Base-by-base conservation (phyloP, 1,284 basidiomycete species). In the Trichosporon sp. region DNA sequence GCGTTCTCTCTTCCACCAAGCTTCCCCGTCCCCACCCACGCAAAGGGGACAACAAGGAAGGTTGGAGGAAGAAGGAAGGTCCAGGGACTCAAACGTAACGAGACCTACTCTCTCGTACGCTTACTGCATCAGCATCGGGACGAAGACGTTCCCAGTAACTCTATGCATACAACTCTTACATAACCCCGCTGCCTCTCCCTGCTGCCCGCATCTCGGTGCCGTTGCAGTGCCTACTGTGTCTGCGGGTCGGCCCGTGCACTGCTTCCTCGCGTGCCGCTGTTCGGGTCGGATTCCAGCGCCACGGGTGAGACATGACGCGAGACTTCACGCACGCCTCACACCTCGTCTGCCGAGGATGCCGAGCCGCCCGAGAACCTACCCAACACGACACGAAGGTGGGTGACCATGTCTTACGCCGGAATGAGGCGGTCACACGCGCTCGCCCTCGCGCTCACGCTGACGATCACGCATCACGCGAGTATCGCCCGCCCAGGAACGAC, bases 91-190 rank as follows among this genome's bases (percentile, higher is more conserved):
- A 6, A 40, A 12, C 38, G 38, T 40, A 10, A 40, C 38, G 38
- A 40, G 38, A 43, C 40, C 40, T 16, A 1, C 4, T 4, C 16
- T 11, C 14, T 46, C 43, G 43, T 46, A n/a, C 43, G 3, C 10
- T 40, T 40, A 40, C 12, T 48, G 51, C 51, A 54, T 21, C 51
- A 26, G 51, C 51, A n/a, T 19, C 51, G 19, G 51, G 19, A 54
- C 8, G 35, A 16, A 5, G 14, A 0, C 16, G 43, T 46, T 54
- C 51, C 51, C 21, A 21, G 21, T 19, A 26, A 54, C 51, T 54
- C 51, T 54, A 54, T 54, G 51, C 51, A 54, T 54, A 54, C 51
- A 54, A 54, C 51, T 19, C 21, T 54, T 54, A 26, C 51, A 21
- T 54, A 54, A 54, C 51, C 19, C 38, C 38, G 38, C 38, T 40